Base-by-base conservation (phyloP, 139 green algal genomes). In the Chlamydomonas incerta region DNA sequence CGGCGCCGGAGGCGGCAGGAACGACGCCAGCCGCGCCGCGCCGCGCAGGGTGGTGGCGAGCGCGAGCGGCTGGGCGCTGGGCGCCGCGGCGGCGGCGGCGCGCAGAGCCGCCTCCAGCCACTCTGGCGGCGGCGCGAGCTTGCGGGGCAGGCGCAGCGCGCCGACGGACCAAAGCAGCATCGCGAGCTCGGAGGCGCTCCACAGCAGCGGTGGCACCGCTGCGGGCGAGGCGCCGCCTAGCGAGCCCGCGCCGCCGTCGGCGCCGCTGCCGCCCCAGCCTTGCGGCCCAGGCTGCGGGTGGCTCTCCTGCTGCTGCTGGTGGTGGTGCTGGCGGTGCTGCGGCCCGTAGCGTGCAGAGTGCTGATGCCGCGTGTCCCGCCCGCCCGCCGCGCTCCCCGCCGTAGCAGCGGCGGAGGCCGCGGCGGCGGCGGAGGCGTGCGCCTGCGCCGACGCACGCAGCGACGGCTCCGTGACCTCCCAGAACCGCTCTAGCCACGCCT, bases 121-220 rank as follows among this genome's bases (percentile, higher is more conserved):
- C 0, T 17, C 1, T 4, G 6, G 10, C 66, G 79, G 79, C n/a
- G 79, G 79, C 31, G 4, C 41, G 41, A 50, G 41, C 41, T 50
- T 50, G 41, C 41, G 41, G 41, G 6, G 0, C 18, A 75, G 79
- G 23, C 47, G 15, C 66, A 76, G 79, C 47, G 6, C 9, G 8
- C 37, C 47, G 31, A 85, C 79, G 47, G 79, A 85, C 79, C 79
- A 85, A n/a, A 85, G 31, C 79, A 85, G 47, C 79, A 85, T 85
- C 0, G 66, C 79, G 24, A 85, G 3, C 66, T 85, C 79, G n/a
- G 31, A n/a, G 9, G 77, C 21, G 17, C 34, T 24, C 69, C 69
- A 75, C 18, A n/a, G n/a, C n/a, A n/a, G n/a, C n/a, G n/a, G n/a
- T n/a, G n/a, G n/a, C n/a, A n/a, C n/a, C n/a, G n/a, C n/a, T n/a